Conservation (phyloP, 495 filamentous ascomycete genomes). For the Patellaria atrata region DNA sequence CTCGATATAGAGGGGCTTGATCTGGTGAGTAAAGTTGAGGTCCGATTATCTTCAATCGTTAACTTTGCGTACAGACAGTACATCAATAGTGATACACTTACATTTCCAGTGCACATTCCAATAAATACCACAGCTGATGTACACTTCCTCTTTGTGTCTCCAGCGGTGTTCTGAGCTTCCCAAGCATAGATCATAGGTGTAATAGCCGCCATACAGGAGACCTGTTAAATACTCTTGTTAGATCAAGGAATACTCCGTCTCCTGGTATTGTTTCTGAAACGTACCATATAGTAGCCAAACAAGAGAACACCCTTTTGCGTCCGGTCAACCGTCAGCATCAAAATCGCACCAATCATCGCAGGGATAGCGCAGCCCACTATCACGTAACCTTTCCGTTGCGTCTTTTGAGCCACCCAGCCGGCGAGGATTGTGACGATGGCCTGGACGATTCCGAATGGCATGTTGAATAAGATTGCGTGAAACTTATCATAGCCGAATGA, state of each 20-base stretch:
- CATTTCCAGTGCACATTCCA: conserved; percentile 45
- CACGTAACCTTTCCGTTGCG: conserved; percentile 42
- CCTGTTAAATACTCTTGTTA: no score
- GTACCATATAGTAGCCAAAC: conserved; percentile 45
- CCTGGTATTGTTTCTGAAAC: no score
- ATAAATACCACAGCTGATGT: conserved; percentile 43
- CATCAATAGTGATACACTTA: no score
- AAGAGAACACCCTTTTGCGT: conserved; percentile 34
- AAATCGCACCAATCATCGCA: conserved; percentile 41
- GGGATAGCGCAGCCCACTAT: conserved; percentile 40
- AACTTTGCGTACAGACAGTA: no score
- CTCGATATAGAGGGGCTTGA: conserved; percentile 39
- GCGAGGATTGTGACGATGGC: conserved; percentile 43
- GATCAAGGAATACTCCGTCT: no score
- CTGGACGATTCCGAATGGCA: conserved; percentile 49
- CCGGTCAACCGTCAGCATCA: conserved; percentile 38
- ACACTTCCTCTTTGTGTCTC: conserved; percentile 49
- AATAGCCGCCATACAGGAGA: conserved; percentile 42
- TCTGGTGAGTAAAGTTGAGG: conserved; percentile 44
- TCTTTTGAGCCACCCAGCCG: conserved; percentile 38
- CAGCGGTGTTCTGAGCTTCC: conserved; percentile 47
- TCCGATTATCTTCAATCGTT: no score
- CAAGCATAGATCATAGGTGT: conserved; percentile 50
- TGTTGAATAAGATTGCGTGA: conserved; percentile 49
- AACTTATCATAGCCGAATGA: conserved; percentile 46